phyloP scores from a whole-genome alignment of 2,329 filamentous ascomycete species.

The Phaeoacremonium minimum region DNA sequence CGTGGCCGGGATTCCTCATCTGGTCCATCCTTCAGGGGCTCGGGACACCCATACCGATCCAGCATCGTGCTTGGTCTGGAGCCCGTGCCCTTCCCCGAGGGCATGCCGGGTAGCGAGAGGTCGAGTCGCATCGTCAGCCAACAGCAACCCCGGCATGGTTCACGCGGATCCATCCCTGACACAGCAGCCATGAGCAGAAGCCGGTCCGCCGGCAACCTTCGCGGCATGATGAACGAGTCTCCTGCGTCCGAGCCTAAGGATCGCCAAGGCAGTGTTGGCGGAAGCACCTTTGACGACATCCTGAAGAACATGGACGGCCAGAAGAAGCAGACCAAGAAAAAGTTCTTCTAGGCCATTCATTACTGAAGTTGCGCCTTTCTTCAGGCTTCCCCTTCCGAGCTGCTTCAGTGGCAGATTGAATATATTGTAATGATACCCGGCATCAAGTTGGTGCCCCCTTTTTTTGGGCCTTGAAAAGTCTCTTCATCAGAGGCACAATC shows the following conservation, averaged over 20 bases:
- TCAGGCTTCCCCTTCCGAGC: no score
- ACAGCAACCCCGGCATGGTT: constrained; percentile 1
- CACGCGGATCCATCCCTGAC: constrained; percentile 4
- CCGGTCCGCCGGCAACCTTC: constrained; percentile 16
- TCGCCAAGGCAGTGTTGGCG: constrained; percentile 3
- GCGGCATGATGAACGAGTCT: constrained; percentile 5
- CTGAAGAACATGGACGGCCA: constrained; percentile 26
- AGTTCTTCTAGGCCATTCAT: no score
- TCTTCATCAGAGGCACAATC: no score
- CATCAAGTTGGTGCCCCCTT: no score
- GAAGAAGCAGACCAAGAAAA: constrained; percentile 20
- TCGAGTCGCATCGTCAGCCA: constrained; percentile 10
- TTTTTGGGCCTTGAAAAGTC: no score
- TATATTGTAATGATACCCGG: no score
- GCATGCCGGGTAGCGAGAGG: constrained; percentile 5
- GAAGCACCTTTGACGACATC: constrained; percentile 30
- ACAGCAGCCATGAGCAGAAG: constrained; percentile 8
- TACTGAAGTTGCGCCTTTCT: no score
- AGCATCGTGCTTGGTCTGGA: constrained; percentile 27
- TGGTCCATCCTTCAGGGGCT: no score
- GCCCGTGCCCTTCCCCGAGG: constrained; percentile 17
- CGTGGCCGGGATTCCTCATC: constrained; percentile 5
- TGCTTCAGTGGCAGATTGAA: no score
- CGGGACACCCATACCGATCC: constrained; percentile 20
- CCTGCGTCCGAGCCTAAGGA: background rate